A percentile compares a stretch with the other conserved stretches of the same genome.
These are phyloP conservation scores for Amaranthus tricolor DNA, from an alignment of 179 eudicot species.

Conservation along the genomic window DNA sequence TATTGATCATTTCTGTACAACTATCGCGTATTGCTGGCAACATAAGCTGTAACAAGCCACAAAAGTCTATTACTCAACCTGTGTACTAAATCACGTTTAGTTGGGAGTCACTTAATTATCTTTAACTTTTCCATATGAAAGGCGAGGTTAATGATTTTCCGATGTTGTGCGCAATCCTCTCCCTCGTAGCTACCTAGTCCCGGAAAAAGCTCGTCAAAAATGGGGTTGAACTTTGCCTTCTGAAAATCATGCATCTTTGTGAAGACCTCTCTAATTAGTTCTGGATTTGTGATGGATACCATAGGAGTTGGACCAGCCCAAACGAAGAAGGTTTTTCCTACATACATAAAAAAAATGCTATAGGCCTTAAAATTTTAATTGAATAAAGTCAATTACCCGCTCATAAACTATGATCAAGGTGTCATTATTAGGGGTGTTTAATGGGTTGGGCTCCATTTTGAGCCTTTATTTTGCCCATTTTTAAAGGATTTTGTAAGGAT, in stretches of 20 bases:
- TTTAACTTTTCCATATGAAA: conserved; percentile 33
- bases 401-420: too few species aligned
- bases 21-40: conserved; percentile 30
- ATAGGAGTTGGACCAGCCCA: conserved; percentile 32
- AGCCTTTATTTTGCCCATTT: too few species aligned
- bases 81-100: not conserved
- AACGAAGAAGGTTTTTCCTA: conserved; percentile 26
- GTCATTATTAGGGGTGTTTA: too few species aligned
- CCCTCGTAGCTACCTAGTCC: conserved; percentile 32
- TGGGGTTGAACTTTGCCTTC: conserved; percentile 20
- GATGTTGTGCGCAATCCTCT: conserved; percentile 30
- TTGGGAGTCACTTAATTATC: conserved; percentile 6
- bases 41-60: conserved; percentile 29
- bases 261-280: conserved; percentile 28
- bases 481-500: too few species aligned
- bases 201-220: conserved; percentile 21
- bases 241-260: conserved; percentile 19
- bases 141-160: conserved; percentile 30
- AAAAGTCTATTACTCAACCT: not conserved
- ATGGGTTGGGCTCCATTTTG: too few species aligned
- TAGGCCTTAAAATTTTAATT: not conserved
- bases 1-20: conserved; percentile 24
- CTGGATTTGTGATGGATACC: conserved; percentile 22
- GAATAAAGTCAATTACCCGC: too few species aligned
- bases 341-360: not conserved